These are phyloP conservation scores for Vitis hybrid DNA, from an alignment of 177 flowering plant species.

Conservation along the genomic window DNA sequence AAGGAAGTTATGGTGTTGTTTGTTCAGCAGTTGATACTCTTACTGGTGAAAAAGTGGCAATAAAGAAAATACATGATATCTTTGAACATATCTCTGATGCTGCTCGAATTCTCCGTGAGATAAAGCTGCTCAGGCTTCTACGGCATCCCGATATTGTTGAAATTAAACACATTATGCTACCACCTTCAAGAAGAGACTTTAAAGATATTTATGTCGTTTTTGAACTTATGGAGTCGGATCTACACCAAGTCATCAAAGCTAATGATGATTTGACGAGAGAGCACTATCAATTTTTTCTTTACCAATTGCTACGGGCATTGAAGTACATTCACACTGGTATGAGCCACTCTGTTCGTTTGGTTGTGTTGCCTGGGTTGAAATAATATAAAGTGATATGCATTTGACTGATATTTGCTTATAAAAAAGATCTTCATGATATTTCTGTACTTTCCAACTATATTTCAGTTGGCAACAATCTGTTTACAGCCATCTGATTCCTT, in stretches of 20 bases:
- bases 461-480: no score
- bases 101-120: constrained; percentile 67
- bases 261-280: constrained; percentile 67
- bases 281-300: constrained; percentile 67
- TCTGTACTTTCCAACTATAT: no score
- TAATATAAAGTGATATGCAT: neutral
- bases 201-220: constrained; percentile 70
- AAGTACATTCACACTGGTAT: constrained; percentile 70
- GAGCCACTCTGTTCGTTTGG: neutral
- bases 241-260: constrained; percentile 74
- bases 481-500: neutral
- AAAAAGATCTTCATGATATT: no score
- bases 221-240: constrained; percentile 73
- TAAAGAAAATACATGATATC: constrained; percentile 64
- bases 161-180: constrained; percentile 65
- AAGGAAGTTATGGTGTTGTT: constrained; percentile 68
- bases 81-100: constrained; percentile 73
- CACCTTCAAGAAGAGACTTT: constrained; percentile 61
- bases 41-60: constrained; percentile 65
- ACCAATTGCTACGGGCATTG: constrained; percentile 62
- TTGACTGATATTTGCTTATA: neutral
- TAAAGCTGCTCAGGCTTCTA: constrained; percentile 65
- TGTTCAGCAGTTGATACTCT: constrained; percentile 64
- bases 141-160: constrained; percentile 71
- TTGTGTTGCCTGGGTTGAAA: neutral